A percentile compares a stretch with the other conserved stretches of the same genome.
These are phyloP conservation scores for Hericium rajendrae DNA, from an alignment of 768 basidiomycete species.

Conservation along the genomic window DNA sequence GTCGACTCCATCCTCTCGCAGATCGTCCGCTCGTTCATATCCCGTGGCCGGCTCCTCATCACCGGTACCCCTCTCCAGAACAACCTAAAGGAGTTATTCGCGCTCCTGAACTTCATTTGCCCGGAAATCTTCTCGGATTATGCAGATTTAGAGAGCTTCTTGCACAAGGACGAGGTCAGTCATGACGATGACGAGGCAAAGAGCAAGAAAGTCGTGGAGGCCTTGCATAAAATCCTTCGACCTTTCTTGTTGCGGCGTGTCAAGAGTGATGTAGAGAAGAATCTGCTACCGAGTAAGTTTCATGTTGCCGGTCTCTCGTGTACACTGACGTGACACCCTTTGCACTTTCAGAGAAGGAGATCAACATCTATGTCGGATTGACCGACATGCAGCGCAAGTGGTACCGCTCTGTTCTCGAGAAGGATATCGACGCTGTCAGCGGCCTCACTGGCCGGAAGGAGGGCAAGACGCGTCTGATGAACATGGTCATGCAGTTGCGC, in stretches of 20 bases:
- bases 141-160: conserved; percentile 84
- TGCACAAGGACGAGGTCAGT: conserved; percentile 75
- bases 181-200: conserved; percentile 68
- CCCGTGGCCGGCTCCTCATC: conserved; percentile 84
- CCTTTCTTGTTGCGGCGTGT: conserved; percentile 92
- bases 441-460: conserved; percentile 96
- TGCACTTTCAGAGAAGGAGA: conserved; percentile 72
- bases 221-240: conserved; percentile 90
- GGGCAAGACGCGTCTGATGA: conserved; percentile 94
- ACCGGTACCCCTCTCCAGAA: conserved; percentile 97
- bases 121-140: conserved; percentile 94
- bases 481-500: conserved; percentile 97
- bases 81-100: conserved; percentile 91
- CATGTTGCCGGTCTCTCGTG: not conserved
- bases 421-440: conserved; percentile 98
- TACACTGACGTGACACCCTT: conserved; percentile 1
- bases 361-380: conserved; percentile 95
- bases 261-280: conserved; percentile 96
- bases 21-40: conserved; percentile 86
- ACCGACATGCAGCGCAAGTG: conserved; percentile 98
- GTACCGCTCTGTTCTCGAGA: conserved; percentile 93
- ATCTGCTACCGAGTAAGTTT: conserved; percentile 71
- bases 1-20: conserved; percentile 92
- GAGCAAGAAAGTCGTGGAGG: conserved; percentile 91
- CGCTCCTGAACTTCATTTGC: conserved; percentile 89